phyloP scores from a whole-genome alignment of 257 asterid species.

The Solanum bulbocastanum region DNA sequence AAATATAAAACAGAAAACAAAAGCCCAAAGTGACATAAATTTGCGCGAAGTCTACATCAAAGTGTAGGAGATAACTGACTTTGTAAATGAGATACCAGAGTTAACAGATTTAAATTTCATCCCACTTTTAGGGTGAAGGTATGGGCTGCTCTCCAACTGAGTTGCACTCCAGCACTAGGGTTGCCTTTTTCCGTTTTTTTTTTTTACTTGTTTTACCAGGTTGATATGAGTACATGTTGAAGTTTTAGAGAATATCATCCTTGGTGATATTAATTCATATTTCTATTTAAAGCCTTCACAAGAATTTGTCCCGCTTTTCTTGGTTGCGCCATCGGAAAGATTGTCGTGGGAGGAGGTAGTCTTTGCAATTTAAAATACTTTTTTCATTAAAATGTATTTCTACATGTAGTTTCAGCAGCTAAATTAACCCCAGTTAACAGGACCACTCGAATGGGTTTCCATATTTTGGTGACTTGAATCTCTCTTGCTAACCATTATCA shows the following conservation, averaged over 20 bases:
- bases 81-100: neutral
- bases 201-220: neutral
- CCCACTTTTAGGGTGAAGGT: neutral
- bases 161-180: neutral
- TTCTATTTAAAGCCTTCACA: neutral
- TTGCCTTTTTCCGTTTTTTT: neutral
- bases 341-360: neutral
- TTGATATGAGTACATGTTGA: neutral
- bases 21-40: neutral
- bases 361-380: neutral
- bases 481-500: neutral
- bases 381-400: neutral
- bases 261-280: neutral
- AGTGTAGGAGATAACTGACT: neutral
- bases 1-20: slow-evolving; percentile 40
- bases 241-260: neutral
- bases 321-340: neutral
- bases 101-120: neutral
- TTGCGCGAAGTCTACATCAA: neutral
- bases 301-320: neutral
- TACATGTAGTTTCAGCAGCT: neutral
- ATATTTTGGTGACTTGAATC: neutral
- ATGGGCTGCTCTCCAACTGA: neutral
- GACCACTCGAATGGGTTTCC: neutral
- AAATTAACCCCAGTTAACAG: neutral